These are phyloP conservation scores for Hyphopichia homilentoma DNA, from an alignment of 805 yeast genomes.

Conservation along the genomic window DNA sequence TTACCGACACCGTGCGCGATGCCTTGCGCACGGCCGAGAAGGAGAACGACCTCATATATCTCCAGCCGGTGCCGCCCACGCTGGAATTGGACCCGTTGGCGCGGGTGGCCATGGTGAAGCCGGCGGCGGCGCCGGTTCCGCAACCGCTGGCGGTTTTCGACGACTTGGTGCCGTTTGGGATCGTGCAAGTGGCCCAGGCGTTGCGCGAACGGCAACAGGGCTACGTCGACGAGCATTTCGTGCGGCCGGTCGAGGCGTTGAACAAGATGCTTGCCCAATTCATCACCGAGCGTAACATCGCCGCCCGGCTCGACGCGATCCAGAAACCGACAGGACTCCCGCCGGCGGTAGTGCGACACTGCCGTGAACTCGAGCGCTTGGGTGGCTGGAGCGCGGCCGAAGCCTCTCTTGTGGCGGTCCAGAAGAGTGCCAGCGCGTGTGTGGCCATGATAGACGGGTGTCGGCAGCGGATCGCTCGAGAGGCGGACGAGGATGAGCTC, in stretches of 20 bases:
- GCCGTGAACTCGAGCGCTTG: slow-evolving; percentile 45
- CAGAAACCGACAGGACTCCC: slow-evolving; percentile 60
- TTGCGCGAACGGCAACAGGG: slow-evolving; percentile 61
- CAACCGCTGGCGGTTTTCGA: slow-evolving; percentile 43
- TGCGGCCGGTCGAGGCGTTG: slow-evolving; percentile 46
- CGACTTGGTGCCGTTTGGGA: slow-evolving; percentile 62
- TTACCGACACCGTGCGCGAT: slow-evolving; percentile 42
- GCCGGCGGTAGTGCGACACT: slow-evolving; percentile 49
- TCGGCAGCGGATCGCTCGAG: slow-evolving; percentile 43
- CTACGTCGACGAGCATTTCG: slow-evolving; percentile 44
- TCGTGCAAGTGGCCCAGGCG: slow-evolving; percentile 64
- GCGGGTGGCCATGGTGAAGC: slow-evolving; percentile 56
- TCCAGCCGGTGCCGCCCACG: slow-evolving; percentile 56
- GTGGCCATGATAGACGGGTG: slow-evolving; percentile 43
- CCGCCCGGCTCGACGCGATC: slow-evolving; percentile 59
- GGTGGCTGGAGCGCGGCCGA: slow-evolving; percentile 51
- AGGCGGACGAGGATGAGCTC: slow-evolving; percentile 52
- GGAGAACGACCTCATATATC: slow-evolving; percentile 78
- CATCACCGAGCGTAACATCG: slow-evolving; percentile 49
- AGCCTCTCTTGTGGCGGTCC: slow-evolving; percentile 43
- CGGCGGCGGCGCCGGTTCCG: slow-evolving; percentile 34
- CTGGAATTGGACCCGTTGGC: slow-evolving; percentile 38
- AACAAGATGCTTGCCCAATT: slow-evolving; percentile 41
- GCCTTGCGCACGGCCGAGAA: slow-evolving; percentile 56
- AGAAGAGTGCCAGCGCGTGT: slow-evolving; percentile 38